These are phyloP conservation scores for Symbiodinium pilosum DNA, from an alignment of 73 alveolate species.

Conservation along the genomic window DNA sequence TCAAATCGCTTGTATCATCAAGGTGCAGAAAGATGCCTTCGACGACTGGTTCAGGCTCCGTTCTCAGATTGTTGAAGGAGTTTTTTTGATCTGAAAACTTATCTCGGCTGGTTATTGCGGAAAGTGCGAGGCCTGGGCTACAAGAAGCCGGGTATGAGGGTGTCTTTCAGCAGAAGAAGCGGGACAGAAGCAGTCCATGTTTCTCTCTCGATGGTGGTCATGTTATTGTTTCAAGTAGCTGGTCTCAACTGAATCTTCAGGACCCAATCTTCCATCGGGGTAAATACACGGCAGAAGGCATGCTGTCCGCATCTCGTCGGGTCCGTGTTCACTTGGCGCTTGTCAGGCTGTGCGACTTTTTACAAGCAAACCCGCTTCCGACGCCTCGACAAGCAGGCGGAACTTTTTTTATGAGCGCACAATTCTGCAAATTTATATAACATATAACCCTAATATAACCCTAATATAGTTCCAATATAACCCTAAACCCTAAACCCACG, in stretches of 20 bases:
- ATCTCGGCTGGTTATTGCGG: neutral
- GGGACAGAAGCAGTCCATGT: conserved; percentile 76
- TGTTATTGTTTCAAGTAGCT: no score
- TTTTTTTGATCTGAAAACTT: neutral
- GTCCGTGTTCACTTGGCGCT: no score
- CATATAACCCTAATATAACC: neutral
- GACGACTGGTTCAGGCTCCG: conserved; percentile 89
- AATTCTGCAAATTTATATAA: neutral
- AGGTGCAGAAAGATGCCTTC: conserved; percentile 90
- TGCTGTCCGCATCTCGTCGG: neutral
- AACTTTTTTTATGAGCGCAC: neutral
- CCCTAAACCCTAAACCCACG: no score
- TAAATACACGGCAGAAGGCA: conserved; percentile 91
- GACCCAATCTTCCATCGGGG: conserved; percentile 91
- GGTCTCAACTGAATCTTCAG: no score
- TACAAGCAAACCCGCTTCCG: conserved; percentile 83
- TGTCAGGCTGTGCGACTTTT: conserved; percentile 79
- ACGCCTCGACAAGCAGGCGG: conserved; percentile 71
- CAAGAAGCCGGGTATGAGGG: conserved; percentile 81
- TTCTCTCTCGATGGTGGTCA: no score
- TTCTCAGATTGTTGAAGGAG: neutral
- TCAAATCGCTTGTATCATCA: neutral
- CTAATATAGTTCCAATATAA: neutral
- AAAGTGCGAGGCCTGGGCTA: conserved; percentile 80
- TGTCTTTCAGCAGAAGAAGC: conserved; percentile 92